Evolutionary conservation across 2,329 filamentous ascomycete genomes (phyloP), one percentile per base, ranked within the genome.

Genomic region (Colletotrichum tropicale): DNA sequence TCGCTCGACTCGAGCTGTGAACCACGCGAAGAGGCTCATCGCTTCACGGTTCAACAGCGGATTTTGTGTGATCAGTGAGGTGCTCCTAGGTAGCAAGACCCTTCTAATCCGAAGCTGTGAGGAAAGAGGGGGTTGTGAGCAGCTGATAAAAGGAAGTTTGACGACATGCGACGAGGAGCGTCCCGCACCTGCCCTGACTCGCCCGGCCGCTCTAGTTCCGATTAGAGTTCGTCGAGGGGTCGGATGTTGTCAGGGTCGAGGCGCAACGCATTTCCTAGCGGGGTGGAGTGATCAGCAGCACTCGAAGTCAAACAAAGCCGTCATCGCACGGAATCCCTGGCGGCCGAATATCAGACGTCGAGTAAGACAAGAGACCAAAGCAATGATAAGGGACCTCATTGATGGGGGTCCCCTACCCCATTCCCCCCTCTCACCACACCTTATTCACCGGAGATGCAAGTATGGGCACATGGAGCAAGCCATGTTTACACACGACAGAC

Each of bases 161-260:
- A 12, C 6, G 8, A 52, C 26, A n/a, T 43, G 55, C 9, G 15
- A 32, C 26, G 24, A 30, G 21, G 56, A 30, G n/a, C 43, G 30
- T 68, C 64, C 48, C 34, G 28, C 58, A 36, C 18, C n/a, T 21
- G 34, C 21, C 34, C 70, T 73, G 73, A 75, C 64, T 75, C 70
- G 70, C 43, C 62, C 73, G 64, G 34, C 18, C 56, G 56, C 38
- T 32, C 21, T 64, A 32, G 24, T 60, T 36, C 69, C 48, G 58
- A 28, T 48, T 67, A 73, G 69, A 73, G 73, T 75, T 75, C 43
- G 26, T 68, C 56, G 26, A 24, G 28, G 67, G 70, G 70, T 73
- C 64, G 64, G 64, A 64, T 26, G 21, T 64, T 68, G 30, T 43
- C 48, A 68, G 56, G 69, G 43, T 56, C 34, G 43, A 48, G 56